A percentile compares a stretch with the other conserved stretches of the same genome.
Conservation (phyloP, 2,329 filamentous ascomycete genomes). For the Diplodia scrobiculata region DNA sequence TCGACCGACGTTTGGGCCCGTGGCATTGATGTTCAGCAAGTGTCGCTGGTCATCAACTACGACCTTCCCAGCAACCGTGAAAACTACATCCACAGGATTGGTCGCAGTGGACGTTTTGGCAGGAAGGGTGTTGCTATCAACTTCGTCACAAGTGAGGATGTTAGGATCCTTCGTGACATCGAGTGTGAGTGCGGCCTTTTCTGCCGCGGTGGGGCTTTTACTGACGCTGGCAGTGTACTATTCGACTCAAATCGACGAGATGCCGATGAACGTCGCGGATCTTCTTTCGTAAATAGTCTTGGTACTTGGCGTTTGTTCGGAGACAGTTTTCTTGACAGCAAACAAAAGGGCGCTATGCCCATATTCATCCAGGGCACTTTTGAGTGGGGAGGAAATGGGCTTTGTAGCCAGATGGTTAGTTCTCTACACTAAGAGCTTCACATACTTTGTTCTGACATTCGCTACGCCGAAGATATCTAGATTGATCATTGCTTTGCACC, state of each 20-base stretch:
- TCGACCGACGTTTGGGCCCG: constrained; percentile 97
- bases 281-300: constrained; percentile 23
- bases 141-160: constrained; percentile 97
- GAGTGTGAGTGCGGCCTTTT: constrained; percentile 64
- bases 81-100: constrained; percentile 99
- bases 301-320: not conserved
- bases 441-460: constrained; percentile 8
- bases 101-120: constrained; percentile 90
- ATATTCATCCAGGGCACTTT: not conserved
- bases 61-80: constrained; percentile 97
- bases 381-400: constrained; percentile 32
- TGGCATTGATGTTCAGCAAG: constrained; percentile 98
- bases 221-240: constrained; percentile 72
- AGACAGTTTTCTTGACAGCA: not conserved
- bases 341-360: constrained; percentile 20
- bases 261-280: constrained; percentile 77
- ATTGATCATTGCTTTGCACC: constrained; percentile 22
- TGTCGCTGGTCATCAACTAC: constrained; percentile 98
- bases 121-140: constrained; percentile 99
- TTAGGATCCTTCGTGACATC: constrained; percentile 95
- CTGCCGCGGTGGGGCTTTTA: constrained; percentile 3
- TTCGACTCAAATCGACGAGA: constrained; percentile 95
- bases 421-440: not conserved
- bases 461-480: constrained; percentile 24
- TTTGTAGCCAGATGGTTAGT: constrained; percentile 32